Evolutionary conservation across 2,329 filamentous ascomycete species (phyloP).

Genomic region (Diaporthe vaccinii): DNA sequence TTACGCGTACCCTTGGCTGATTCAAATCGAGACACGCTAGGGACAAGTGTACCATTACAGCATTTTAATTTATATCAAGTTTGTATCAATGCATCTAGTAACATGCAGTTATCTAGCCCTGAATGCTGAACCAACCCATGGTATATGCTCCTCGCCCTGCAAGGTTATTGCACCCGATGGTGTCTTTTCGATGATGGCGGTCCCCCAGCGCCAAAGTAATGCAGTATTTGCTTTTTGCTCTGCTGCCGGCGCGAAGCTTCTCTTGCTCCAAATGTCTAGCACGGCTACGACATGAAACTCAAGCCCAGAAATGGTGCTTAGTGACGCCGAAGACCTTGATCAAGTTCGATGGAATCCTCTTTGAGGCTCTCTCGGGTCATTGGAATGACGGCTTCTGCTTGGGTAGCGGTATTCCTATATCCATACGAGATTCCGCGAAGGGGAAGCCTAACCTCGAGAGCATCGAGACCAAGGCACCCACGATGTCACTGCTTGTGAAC

Average conservation of each 20-base stretch:
- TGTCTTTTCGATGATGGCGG: not conserved
- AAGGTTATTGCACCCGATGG: not conserved
- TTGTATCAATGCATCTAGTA: not conserved
- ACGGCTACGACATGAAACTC: not conserved
- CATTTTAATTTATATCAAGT: not conserved
- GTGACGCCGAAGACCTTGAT: not conserved
- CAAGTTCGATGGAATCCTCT: not conserved
- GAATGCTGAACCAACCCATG: not conserved
- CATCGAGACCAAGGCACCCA: not conserved
- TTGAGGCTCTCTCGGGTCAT: not conserved
- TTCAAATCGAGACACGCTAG: not conserved
- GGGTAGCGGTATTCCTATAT: not conserved
- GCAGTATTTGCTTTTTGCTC: not conserved
- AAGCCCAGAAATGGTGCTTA: not conserved
- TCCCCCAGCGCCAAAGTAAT: conserved; percentile 4
- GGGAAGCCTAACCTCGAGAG: not conserved
- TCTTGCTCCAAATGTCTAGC: not conserved
- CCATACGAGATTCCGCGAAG: not conserved
- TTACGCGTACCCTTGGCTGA: not conserved
- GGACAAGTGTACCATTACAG: not conserved
- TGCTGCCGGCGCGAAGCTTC: conserved; percentile 12
- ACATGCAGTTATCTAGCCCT: conserved; percentile 5
- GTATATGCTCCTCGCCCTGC: conserved; percentile 6
- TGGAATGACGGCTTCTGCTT: not conserved
- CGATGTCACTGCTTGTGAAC: not conserved